These are phyloP conservation scores for Nicotiana attenuata DNA, from an alignment of 257 asterid species.

Conservation along the genomic window DNA sequence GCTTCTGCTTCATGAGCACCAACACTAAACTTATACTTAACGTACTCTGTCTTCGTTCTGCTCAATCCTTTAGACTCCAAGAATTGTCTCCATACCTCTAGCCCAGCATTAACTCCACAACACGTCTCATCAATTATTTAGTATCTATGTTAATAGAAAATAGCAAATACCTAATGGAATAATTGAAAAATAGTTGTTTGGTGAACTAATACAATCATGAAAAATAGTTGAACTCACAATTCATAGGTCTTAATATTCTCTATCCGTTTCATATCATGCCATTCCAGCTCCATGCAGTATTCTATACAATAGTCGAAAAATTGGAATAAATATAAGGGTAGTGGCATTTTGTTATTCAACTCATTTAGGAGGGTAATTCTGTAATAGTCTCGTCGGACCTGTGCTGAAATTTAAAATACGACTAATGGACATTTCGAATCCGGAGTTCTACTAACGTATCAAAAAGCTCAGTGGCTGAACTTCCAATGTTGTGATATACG, in stretches of 20 bases:
- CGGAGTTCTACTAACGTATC: conserved; percentile 6
- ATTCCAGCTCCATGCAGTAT: not conserved
- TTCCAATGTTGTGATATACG: not conserved
- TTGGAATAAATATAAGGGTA: not conserved
- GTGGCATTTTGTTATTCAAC: not conserved
- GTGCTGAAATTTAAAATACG: not conserved
- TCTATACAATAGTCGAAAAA: not conserved
- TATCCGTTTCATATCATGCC: not conserved
- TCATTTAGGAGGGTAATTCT: not conserved
- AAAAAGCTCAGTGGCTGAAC: not conserved
- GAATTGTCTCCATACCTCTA: too few species aligned
- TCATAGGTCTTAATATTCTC: too few species aligned
- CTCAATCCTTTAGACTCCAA: too few species aligned
- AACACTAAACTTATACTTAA: too few species aligned
- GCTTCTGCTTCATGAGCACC: too few species aligned
- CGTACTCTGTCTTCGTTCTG: too few species aligned
- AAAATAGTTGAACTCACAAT: too few species aligned
- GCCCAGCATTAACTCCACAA: too few species aligned
- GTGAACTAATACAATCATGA: not conserved
- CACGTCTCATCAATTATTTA: too few species aligned
- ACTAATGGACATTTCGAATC: not conserved
- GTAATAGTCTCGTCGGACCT: not conserved
- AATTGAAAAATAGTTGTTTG: not conserved
- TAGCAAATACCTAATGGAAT: not conserved
- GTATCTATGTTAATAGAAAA: not conserved